phyloP scores from a whole-genome alignment of 345 rosid species.

The Citrus reticulata region DNA sequence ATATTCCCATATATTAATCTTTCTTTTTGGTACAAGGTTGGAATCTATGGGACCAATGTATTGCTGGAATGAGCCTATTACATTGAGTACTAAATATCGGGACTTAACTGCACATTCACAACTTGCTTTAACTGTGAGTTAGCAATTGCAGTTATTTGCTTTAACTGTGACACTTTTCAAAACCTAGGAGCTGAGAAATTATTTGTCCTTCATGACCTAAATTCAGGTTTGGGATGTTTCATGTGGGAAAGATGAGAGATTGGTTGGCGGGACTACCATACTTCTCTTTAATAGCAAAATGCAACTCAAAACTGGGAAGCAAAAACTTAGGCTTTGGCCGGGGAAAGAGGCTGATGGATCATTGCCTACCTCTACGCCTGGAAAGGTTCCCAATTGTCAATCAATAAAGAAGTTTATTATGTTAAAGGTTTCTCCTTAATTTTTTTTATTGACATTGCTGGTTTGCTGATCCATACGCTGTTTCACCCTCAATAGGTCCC shows the following conservation, averaged over 20 bases:
- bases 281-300: slow-evolving; percentile 82
- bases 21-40: slow-evolving; percentile 52
- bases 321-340: slow-evolving; percentile 91
- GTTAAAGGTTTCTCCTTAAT: background rate
- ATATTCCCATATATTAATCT: background rate
- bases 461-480: background rate
- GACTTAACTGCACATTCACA: slow-evolving; percentile 87
- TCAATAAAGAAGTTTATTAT: slow-evolving; percentile 2
- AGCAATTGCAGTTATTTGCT: slow-evolving; percentile 30
- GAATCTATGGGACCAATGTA: slow-evolving; percentile 72
- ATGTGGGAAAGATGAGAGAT: slow-evolving; percentile 72
- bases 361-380: slow-evolving; percentile 77
- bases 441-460: background rate
- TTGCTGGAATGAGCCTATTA: slow-evolving; percentile 88
- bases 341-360: slow-evolving; percentile 95
- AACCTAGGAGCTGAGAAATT: slow-evolving; percentile 3
- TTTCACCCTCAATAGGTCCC: slow-evolving; percentile 60
- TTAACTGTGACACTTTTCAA: slow-evolving; percentile 45
- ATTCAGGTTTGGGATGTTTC: slow-evolving; percentile 94
- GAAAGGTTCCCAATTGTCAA: slow-evolving; percentile 67
- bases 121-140: slow-evolving; percentile 77
- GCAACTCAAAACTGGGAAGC: slow-evolving; percentile 94
- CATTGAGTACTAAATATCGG: slow-evolving; percentile 81
- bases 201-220: slow-evolving; percentile 3
- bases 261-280: slow-evolving; percentile 90